A percentile compares a stretch with the other conserved stretches of the same genome.
phyloP scores from a whole-genome alignment of 148 eudicot species.

The Limonium bicolor region DNA sequence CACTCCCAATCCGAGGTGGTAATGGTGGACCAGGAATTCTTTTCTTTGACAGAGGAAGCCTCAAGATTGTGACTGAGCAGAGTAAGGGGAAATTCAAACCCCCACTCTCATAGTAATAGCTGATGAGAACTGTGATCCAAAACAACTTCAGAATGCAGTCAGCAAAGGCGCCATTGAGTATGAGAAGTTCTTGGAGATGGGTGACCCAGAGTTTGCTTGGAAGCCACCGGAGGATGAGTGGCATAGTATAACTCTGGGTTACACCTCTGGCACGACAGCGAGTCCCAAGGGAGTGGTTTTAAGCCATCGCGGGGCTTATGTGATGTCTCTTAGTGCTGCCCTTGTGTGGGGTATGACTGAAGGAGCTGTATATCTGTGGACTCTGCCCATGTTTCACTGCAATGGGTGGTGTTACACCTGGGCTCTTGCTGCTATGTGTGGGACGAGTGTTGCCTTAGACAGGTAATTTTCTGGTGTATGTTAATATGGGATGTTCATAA shows the following conservation, averaged over 20 bases:
- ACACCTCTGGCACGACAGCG: slow-evolving; percentile 93
- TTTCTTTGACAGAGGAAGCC: slow-evolving; percentile 68
- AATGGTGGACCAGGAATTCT: slow-evolving; percentile 89
- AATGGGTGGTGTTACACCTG: slow-evolving; percentile 96
- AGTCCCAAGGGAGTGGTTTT: slow-evolving; percentile 96
- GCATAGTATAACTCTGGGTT: slow-evolving; percentile 83
- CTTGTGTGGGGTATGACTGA: slow-evolving; percentile 70
- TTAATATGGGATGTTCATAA: neutral
- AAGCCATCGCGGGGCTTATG: slow-evolving; percentile 86
- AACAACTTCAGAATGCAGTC: slow-evolving; percentile 53
- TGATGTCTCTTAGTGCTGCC: slow-evolving; percentile 62
- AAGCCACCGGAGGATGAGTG: slow-evolving; percentile 91
- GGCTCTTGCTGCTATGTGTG: slow-evolving; percentile 89
- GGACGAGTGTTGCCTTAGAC: slow-evolving; percentile 92
- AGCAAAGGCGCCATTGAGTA: slow-evolving; percentile 63
- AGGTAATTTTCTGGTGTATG: slow-evolving; percentile 28
- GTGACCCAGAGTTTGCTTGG: slow-evolving; percentile 76
- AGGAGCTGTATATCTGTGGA: slow-evolving; percentile 86
- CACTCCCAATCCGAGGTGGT: slow-evolving; percentile 58
- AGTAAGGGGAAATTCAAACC: slow-evolving; percentile 38
- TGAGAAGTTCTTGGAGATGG: slow-evolving; percentile 63
- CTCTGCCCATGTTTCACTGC: slow-evolving; percentile 95
- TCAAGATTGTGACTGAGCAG: slow-evolving; percentile 37
- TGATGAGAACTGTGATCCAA: slow-evolving; percentile 61
- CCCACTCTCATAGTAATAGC: slow-evolving; percentile 75